These are phyloP conservation scores for Sedum album DNA, from an alignment of 164 flowering plant genomes.

Conservation along the genomic window DNA sequence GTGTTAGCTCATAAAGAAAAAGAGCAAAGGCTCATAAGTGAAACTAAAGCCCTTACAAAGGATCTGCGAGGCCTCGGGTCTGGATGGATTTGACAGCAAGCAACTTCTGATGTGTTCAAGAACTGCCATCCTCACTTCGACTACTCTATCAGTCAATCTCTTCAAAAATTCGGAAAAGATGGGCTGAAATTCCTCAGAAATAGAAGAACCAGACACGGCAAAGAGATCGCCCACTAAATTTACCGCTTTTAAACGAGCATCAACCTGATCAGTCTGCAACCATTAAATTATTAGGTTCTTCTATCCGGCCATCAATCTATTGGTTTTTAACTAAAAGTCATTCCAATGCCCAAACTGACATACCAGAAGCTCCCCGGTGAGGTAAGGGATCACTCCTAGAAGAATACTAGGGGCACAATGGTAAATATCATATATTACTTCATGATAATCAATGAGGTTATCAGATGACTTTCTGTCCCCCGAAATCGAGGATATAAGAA, in stretches of 20 bases:
- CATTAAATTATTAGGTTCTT: background rate
- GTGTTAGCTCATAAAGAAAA: constrained; percentile 15
- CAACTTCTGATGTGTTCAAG: constrained; percentile 63
- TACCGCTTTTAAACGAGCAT: constrained; percentile 73
- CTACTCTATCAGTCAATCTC: constrained; percentile 83
- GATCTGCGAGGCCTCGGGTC: constrained; percentile 76
- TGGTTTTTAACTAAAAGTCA: background rate
- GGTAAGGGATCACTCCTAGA: constrained; percentile 64
- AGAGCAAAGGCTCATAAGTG: background rate
- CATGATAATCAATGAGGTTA: constrained; percentile 63
- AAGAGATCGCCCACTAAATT: constrained; percentile 73
- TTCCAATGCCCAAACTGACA: constrained; percentile 3
- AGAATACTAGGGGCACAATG: constrained; percentile 89
- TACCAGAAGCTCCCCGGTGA: constrained; percentile 94
- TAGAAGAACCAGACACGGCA: constrained; percentile 49
- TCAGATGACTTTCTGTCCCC: constrained; percentile 47
- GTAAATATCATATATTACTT: constrained; percentile 72
- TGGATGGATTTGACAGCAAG: constrained; percentile 57
- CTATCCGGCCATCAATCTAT: background rate
- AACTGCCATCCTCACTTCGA: constrained; percentile 74
- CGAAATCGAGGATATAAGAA: constrained; percentile 80
- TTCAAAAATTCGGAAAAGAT: constrained; percentile 79
- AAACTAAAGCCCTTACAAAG: constrained; percentile 38
- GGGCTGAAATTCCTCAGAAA: constrained; percentile 65
- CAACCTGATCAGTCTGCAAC: constrained; percentile 72